phyloP scores from a whole-genome alignment of 2,329 filamentous ascomycete genomes.

The Monilinia polystroma region DNA sequence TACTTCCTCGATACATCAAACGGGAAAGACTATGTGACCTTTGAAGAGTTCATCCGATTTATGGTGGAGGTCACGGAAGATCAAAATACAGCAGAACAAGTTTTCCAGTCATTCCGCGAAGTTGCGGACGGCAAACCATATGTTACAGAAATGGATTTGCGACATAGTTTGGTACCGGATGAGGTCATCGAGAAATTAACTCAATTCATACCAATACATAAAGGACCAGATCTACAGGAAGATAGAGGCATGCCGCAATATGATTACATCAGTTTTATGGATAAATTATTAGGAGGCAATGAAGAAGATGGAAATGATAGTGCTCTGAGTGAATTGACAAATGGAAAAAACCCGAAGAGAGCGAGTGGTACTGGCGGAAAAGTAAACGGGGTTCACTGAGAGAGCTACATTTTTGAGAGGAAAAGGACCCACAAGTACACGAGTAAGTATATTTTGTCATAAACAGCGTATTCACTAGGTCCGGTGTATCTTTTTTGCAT shows the following conservation, averaged over 20 bases:
- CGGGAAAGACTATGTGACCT: conserved; percentile 78
- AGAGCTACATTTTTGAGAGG: not conserved
- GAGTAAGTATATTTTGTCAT: conserved; percentile 21
- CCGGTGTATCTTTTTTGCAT: conserved; percentile 17
- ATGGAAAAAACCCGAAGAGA: conserved; percentile 34
- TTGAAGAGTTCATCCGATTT: conserved; percentile 98
- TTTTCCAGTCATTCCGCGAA: conserved; percentile 96
- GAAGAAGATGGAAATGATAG: conserved; percentile 32
- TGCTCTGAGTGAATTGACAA: conserved; percentile 33
- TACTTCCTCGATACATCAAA: conserved; percentile 87
- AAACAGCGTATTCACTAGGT: not conserved
- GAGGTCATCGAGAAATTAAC: conserved; percentile 94
- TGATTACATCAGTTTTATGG: conserved; percentile 98
- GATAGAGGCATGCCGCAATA: conserved; percentile 85
- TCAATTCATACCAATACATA: conserved; percentile 80
- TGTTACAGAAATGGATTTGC: conserved; percentile 94
- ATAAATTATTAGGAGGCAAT: conserved; percentile 63
- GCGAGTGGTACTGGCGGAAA: conserved; percentile 20
- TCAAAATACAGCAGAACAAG: conserved; percentile 97
- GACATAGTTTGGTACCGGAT: conserved; percentile 92
- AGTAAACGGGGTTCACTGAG: conserved; percentile 17
- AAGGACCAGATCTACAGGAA: conserved; percentile 79
- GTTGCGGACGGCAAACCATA: conserved; percentile 98
- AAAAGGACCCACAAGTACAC: not conserved
- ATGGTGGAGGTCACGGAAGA: conserved; percentile 99